These are phyloP conservation scores for Fusarium foetens DNA, from an alignment of 2,329 filamentous ascomycete genomes.

Conservation along the genomic window DNA sequence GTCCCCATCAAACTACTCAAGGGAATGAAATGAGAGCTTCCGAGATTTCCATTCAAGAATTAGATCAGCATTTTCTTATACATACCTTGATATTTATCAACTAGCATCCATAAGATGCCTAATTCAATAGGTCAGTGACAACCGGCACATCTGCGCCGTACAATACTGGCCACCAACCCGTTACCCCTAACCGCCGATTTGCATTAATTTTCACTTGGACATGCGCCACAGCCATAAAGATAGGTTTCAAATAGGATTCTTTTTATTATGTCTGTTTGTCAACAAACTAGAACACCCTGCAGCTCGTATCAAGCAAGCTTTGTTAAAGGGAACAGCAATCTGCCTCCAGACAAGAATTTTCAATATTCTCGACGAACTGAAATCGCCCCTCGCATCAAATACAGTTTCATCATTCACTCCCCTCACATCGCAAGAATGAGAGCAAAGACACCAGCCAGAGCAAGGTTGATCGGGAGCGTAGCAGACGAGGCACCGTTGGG, in stretches of 20 bases:
- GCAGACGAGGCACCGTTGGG: conserved; percentile 32
- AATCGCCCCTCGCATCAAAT: neutral
- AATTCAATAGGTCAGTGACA: neutral
- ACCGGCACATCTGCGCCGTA: neutral
- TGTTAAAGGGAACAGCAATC: neutral
- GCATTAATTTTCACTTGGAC: neutral
- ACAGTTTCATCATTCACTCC: neutral
- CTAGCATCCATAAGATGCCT: neutral
- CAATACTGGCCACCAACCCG: neutral
- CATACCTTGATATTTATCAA: neutral
- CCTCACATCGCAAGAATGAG: conserved; percentile 25
- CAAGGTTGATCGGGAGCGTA: conserved; percentile 22
- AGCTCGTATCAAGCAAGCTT: conserved; percentile 13
- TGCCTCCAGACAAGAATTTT: conserved; percentile 1
- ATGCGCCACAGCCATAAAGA: neutral
- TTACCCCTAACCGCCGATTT: neutral
- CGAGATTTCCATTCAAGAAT: neutral
- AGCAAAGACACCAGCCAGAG: conserved; percentile 23
- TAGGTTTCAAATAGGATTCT: neutral
- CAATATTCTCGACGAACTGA: conserved; percentile 15
- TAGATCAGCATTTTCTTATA: neutral
- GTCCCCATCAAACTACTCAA: neutral
- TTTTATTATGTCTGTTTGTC: conserved; percentile 13
- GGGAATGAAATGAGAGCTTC: neutral
- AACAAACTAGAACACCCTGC: conserved; percentile 11